These are phyloP conservation scores for Danielia oregonensis DNA, from an alignment of 805 yeast genomes.

Conservation along the genomic window DNA sequence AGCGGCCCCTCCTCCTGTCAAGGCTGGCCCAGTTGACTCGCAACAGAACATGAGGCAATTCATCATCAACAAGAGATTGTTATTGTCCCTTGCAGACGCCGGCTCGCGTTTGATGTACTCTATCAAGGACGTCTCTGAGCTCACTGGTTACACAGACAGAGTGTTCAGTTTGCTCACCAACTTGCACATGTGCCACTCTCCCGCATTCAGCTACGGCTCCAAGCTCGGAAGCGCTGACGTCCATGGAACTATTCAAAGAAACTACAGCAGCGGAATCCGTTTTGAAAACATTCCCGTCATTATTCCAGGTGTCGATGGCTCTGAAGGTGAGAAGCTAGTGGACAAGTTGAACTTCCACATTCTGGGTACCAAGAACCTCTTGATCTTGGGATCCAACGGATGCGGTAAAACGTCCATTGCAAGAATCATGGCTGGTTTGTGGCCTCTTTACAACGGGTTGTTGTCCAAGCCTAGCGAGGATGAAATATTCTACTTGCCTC, in stretches of 20 bases:
- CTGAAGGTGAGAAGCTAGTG: constrained; percentile 58
- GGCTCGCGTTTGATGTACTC: constrained; percentile 94
- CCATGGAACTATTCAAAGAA: constrained; percentile 75
- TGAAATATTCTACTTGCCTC: constrained; percentile 78
- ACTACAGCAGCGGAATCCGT: constrained; percentile 68
- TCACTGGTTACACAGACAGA: constrained; percentile 87
- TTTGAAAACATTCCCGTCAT: constrained; percentile 80
- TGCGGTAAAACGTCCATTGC: constrained; percentile 87
- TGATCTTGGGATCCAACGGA: constrained; percentile 85
- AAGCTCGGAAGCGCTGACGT: constrained; percentile 47
- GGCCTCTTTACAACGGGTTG: constrained; percentile 87
- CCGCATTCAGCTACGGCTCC: constrained; percentile 48
- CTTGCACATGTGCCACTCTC: constrained; percentile 78
- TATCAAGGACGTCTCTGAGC: constrained; percentile 84
- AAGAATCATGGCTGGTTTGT: constrained; percentile 77
- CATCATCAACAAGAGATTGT: constrained; percentile 83
- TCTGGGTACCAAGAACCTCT: constrained; percentile 57
- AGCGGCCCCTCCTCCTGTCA: constrained; percentile 13
- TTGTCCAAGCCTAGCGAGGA: constrained; percentile 70
- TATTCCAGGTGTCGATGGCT: constrained; percentile 65
- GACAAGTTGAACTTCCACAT: constrained; percentile 58
- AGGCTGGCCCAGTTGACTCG: constrained; percentile 27
- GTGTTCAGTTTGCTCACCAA: constrained; percentile 73
- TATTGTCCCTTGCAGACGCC: constrained; percentile 91
- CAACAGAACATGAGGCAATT: constrained; percentile 78